Base-by-base conservation (phyloP, 441 rosid species). In the Omphalea diandra region DNA sequence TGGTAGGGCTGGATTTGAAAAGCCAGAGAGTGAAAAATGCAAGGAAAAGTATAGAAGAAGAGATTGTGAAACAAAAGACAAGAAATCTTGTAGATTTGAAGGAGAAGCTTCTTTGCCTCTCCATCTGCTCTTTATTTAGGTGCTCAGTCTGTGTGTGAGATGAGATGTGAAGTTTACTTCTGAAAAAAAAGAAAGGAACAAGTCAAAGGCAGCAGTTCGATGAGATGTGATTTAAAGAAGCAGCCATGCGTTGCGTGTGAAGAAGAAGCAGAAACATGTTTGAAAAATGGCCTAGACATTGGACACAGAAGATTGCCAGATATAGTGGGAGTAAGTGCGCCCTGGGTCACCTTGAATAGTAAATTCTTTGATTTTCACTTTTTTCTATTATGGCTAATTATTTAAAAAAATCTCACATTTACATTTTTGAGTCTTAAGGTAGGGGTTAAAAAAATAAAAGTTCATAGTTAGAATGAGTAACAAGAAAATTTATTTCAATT, bases 61-160 rank as follows among this genome's bases (percentile, higher is more conserved):
- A 87, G 65, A 91, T 27, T 10, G 85, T 65, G 68, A 84, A 71
- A 70, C 84, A 75, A 29, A 88, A 81, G 31, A 79, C 80, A 60
- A 88, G 81, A 68, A 81, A 72, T 68, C 84, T 83, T 0, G 90
- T 77, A 79, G 93, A 80, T 79, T 85, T 94, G 52, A 85, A 71
- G 58, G 84, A 79, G 86, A 91, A 90, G 81, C 94, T 94, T 70
- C 79, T 75, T 68, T 85, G 95, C 75, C 91, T 87, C 78, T 91
- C 97, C 98, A 94, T 94, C 46, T 49, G 29, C 29, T 70, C 67
- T 70, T n/a, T n/a, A n/a, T n/a, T n/a, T 20, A 29, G 32, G 32
- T 32, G 26, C 27, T 50, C 54, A n/a, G 22, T 5, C 14, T 2
- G 2, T 14, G 10, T 7, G n/a, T n/a, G n/a, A n/a, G n/a, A n/a